Base-by-base conservation (phyloP, 139 green algal genomes). In the Chlamydomonas incerta region DNA sequence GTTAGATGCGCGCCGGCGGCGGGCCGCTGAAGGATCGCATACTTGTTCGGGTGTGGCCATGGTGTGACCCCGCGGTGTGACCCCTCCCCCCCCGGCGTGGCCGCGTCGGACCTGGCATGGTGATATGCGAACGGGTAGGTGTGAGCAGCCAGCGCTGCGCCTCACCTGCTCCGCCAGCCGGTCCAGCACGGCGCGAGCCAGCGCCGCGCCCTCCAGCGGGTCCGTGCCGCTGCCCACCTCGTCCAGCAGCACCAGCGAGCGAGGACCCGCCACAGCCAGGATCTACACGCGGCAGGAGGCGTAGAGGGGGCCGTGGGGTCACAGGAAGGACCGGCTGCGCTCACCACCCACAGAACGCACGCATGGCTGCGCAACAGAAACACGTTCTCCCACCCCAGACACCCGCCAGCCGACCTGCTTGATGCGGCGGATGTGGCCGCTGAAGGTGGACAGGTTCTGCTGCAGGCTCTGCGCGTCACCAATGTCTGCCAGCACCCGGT, bases 391-490 rank as follows among this genome's bases (percentile, higher is more conserved):
- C 34, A 47, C 0, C 67, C 9, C 41, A 50, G 6, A 50, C 41
- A 50, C 41, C 5, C 41, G 41, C 41, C 41, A 69, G 33, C 92
- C 46, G 77, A 98, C 84, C 69, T 88, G 83, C 69, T 90, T 91
- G 33, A 94, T 87, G 29, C 93, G 71, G 9, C 76, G 73, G 13
- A 98, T 90, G 92, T 99, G 97, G 4, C 95, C 96, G 31, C 88
- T 94, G 90, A 99, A 99, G 23, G 98, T 99, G 1, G 98, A 99
- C 71, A 99, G 89, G 79, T 90, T 97, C 89, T 97, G 93, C 58
- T 94, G 90, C 41, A 99, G 90, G 80, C 88, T 94, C 89, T 96
- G 93, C 2, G 87, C 46, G 77, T 98, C 96, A 1, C 96, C 97
- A 57, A 99, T 97, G 88, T 99, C 98, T 0, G 95, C 96, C 6